Evolutionary conservation across 305 asterid species (phyloP).

Genomic region (Fraxinus latifolia): DNA sequence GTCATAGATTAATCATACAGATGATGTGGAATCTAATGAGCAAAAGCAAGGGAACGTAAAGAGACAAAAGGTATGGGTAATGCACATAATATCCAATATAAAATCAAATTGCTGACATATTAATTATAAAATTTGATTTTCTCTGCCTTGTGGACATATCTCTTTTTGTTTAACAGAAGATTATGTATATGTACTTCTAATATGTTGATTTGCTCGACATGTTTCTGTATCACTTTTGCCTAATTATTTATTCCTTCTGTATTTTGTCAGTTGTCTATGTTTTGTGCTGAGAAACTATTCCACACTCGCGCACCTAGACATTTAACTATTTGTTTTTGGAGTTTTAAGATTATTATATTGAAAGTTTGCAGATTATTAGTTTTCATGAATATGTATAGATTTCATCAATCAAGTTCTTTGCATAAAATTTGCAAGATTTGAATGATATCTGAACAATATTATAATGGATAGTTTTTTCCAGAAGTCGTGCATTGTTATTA

Average conservation of each 20-base stretch:
- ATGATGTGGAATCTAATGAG: slow-evolving; percentile 33
- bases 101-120: slow-evolving; percentile 7
- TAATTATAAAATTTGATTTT: not conserved
- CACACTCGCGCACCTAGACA: not conserved
- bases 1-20: slow-evolving; percentile 35
- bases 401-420: slow-evolving; percentile 9
- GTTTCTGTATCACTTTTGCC: not conserved
- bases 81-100: not conserved
- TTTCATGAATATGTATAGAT: not conserved
- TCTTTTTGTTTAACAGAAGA: not conserved
- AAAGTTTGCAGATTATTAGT: not conserved
- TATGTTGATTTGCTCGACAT: not conserved
- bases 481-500: not conserved
- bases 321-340: not conserved
- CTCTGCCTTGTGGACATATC: not conserved
- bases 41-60: slow-evolving; percentile 43
- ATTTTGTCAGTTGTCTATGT: slow-evolving; percentile 8
- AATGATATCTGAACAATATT: not conserved
- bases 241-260: not conserved
- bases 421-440: not conserved
- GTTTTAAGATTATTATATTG: not conserved
- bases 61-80: slow-evolving; percentile 55
- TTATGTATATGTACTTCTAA: not conserved
- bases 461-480: slow-evolving; percentile 5
- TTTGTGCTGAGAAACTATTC: not conserved